phyloP scores from a whole-genome alignment of 2,329 filamentous ascomycete species.

The Beauveria sp. region DNA sequence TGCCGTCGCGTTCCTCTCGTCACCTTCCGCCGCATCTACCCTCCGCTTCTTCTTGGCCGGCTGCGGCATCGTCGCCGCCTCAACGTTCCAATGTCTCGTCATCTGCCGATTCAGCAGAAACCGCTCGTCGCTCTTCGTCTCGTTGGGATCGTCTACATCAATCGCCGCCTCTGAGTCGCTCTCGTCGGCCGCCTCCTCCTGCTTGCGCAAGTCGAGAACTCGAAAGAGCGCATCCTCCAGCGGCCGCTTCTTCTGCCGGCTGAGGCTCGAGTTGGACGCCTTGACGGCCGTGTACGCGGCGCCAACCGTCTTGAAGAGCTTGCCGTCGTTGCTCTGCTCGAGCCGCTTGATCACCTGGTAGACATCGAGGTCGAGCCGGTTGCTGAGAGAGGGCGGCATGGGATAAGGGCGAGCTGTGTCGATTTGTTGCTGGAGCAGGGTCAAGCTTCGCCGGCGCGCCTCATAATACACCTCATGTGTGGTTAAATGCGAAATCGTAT shows the following conservation, averaged over 20 bases:
- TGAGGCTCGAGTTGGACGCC: constrained; percentile 77
- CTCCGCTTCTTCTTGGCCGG: constrained; percentile 28
- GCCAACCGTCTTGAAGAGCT: constrained; percentile 41
- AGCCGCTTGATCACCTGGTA: constrained; percentile 75
- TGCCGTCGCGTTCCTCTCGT: constrained; percentile 12
- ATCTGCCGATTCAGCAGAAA: constrained; percentile 36
- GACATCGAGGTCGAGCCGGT: constrained; percentile 57
- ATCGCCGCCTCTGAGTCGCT: constrained; percentile 41
- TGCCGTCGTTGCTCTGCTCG: constrained; percentile 49
- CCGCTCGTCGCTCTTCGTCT: constrained; percentile 25
- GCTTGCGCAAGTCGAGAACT: constrained; percentile 65
- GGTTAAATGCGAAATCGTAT: neutral
- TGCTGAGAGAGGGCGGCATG: neutral
- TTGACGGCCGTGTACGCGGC: constrained; percentile 74
- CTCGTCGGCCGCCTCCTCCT: constrained; percentile 49
- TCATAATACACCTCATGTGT: too few relatives aligned
- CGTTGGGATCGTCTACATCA: constrained; percentile 35
- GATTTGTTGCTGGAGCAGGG: neutral
- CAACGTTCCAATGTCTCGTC: constrained; percentile 31
- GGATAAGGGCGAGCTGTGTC: neutral
- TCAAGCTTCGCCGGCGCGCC: too few relatives aligned
- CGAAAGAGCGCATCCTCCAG: constrained; percentile 82
- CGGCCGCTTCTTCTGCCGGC: constrained; percentile 70
- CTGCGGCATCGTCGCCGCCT: constrained; percentile 10
- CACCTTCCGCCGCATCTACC: constrained; percentile 19